These are phyloP conservation scores for Viola pubescens DNA, from an alignment of 441 rosid genomes.

Conservation along the genomic window DNA sequence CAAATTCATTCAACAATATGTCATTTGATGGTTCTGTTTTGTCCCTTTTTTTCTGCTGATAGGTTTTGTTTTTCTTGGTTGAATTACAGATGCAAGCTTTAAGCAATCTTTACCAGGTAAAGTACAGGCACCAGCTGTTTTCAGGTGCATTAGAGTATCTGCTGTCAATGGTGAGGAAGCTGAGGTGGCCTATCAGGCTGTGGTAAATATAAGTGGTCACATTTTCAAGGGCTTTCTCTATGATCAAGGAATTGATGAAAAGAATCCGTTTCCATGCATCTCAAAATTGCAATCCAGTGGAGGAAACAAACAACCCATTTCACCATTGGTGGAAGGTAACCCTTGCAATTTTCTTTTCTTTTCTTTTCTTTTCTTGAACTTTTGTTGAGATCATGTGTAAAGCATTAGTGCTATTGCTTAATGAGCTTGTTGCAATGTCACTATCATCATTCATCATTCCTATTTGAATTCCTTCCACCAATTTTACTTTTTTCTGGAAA, in stretches of 20 bases:
- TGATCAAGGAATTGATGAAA: slow-evolving; percentile 67
- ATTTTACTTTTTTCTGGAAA: too few relatives aligned
- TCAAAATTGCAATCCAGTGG: slow-evolving; percentile 20
- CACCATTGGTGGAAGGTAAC: slow-evolving; percentile 18
- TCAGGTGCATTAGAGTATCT: slow-evolving; percentile 78
- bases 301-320: slow-evolving; percentile 25
- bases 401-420: background rate
- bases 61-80: background rate
- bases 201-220: slow-evolving; percentile 79
- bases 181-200: slow-evolving; percentile 83
- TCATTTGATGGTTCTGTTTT: too few relatives aligned
- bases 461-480: slow-evolving; percentile 8
- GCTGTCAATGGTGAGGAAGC: slow-evolving; percentile 69
- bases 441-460: background rate
- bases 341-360: too few relatives aligned
- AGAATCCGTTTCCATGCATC: slow-evolving; percentile 31
- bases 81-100: slow-evolving; percentile 38
- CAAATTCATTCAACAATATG: background rate
- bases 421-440: slow-evolving; percentile 2
- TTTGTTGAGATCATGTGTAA: too few relatives aligned
- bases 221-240: slow-evolving; percentile 84
- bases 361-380: too few relatives aligned
- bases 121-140: slow-evolving; percentile 69
- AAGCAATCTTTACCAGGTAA: slow-evolving; percentile 63
- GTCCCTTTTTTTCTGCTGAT: too few relatives aligned